Conservation (phyloP, 768 basidiomycete genomes). For the Cyathus striatus region DNA sequence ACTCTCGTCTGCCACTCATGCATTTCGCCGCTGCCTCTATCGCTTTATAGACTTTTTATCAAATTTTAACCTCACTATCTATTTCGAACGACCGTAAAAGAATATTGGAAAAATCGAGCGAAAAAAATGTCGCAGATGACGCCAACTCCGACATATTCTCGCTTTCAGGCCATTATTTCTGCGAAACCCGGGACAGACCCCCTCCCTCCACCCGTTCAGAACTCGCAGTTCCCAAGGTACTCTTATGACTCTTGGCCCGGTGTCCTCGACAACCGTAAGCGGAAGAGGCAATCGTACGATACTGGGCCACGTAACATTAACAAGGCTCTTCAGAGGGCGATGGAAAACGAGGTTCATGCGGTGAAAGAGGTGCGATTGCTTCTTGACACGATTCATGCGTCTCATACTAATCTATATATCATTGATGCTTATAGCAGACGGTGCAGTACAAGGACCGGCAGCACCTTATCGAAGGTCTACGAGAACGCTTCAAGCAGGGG, state of each 20-base stretch:
- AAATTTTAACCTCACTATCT: too few relatives aligned
- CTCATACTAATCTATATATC: too few relatives aligned
- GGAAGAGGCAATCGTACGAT: constrained; percentile 12
- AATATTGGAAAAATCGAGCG: too few relatives aligned
- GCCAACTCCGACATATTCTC: constrained; percentile 8
- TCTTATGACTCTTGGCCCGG: constrained; percentile 11
- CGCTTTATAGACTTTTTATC: too few relatives aligned
- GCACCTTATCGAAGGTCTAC: constrained; percentile 25
- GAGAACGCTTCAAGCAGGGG: constrained; percentile 23
- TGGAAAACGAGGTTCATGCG: constrained; percentile 3
- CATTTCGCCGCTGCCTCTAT: too few relatives aligned
- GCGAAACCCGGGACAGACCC: constrained; percentile 14
- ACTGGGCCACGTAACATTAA: constrained; percentile 12
- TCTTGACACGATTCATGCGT: too few relatives aligned
- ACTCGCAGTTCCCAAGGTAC: neutral
- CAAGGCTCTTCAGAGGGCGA: constrained; percentile 14
- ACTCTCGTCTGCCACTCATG: too few relatives aligned
- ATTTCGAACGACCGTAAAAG: too few relatives aligned
- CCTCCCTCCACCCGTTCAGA: neutral
- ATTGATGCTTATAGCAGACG: constrained; percentile 16
- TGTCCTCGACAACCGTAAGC: constrained; percentile 11
- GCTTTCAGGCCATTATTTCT: constrained; percentile 28
- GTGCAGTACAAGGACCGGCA: constrained; percentile 21
- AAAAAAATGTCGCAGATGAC: neutral
- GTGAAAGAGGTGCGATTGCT: constrained; percentile 11